phyloP scores from a whole-genome alignment of 208 protist genomes.

The Jaenimonas drosophilae region DNA sequence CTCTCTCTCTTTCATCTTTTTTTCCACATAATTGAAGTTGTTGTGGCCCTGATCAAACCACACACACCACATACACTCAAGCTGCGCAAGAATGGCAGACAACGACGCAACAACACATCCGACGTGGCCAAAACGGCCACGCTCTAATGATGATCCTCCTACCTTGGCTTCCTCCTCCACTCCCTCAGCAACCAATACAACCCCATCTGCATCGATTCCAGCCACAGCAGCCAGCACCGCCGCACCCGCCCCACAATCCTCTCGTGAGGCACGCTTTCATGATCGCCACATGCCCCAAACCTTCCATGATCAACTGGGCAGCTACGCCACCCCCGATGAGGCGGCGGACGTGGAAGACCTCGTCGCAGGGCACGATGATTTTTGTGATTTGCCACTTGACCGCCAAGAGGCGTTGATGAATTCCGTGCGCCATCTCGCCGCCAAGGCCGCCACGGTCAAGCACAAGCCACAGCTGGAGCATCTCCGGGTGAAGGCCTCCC shows the following conservation, averaged over 20 bases:
- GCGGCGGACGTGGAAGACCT: slow-evolving; percentile 79
- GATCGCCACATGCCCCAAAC: slow-evolving; percentile 29
- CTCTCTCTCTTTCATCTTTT: slow-evolving; percentile 1
- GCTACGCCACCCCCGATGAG: slow-evolving; percentile 57
- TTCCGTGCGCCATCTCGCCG: slow-evolving; percentile 45
- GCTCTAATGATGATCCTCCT: too few species aligned
- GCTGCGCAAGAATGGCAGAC: too few species aligned
- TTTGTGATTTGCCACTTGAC: slow-evolving; percentile 50
- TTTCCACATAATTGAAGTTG: background rate
- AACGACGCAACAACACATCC: too few species aligned
- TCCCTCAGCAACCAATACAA: background rate
- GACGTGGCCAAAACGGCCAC: too few species aligned
- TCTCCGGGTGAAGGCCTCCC: slow-evolving; percentile 61
- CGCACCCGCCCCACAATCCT: too few species aligned
- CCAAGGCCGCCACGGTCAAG: slow-evolving; percentile 11
- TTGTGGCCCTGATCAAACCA: background rate
- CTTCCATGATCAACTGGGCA: slow-evolving; percentile 27
- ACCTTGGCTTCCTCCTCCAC: background rate
- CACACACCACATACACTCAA: background rate
- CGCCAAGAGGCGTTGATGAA: slow-evolving; percentile 55
- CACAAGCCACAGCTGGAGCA: slow-evolving; percentile 44
- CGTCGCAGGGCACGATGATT: slow-evolving; percentile 62
- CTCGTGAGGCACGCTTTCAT: slow-evolving; percentile 59
- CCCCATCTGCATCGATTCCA: background rate
- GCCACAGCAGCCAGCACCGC: too few species aligned